Evolutionary conservation across 176 grass and related monocot genomes (phyloP), one percentile per base, ranked within the genome.

Genomic region (Alloteropsis semialata): DNA sequence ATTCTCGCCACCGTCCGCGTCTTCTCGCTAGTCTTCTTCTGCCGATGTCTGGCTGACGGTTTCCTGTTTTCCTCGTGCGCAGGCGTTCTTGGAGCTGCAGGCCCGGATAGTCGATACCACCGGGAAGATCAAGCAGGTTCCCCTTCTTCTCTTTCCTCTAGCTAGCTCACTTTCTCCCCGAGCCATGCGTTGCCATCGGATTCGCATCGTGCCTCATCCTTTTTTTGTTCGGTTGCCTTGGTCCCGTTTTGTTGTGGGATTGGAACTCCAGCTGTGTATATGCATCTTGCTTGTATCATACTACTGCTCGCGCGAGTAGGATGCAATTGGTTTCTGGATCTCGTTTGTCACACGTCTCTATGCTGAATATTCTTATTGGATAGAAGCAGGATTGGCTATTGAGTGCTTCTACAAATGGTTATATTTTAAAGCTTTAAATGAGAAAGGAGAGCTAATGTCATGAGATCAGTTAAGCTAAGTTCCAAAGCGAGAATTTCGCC

Each of bases 31-130:
- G 27, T 11, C 72, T 41, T 32, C 22, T 17, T 37, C 41, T 28
- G 18, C 32, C 18, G 24, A 49, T 62, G 17, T 84, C 76, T 19
- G 41, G 25, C 25, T 81, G 19, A 37, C 29, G 21, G 17, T 28
- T 68, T 66, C 43, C 54, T 61, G 44, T 9, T 75, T 56, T 44
- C n/a, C 60, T 71, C 69, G 8, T 8, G 68, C 62, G 71, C 61
- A 97, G 95, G 95, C 95, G 42, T 97, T 97, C 85, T 8, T 94
- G 68, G 95, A 97, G 88, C 84, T 97, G 54, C 95, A 97, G 89
- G 71, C 78, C 34, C 84, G 88, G 48, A 67, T 97, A 84, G 63
- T 94, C 59, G 95, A 97, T 72, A 81, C 78, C 10, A 92, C 92
- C 32, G 90, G 82, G 17, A 97, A 97, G 74, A 81, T 94, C 50